These are phyloP conservation scores for Papilionanthe hybrid DNA, from an alignment of 116 monocot genomes.

Conservation along the genomic window DNA sequence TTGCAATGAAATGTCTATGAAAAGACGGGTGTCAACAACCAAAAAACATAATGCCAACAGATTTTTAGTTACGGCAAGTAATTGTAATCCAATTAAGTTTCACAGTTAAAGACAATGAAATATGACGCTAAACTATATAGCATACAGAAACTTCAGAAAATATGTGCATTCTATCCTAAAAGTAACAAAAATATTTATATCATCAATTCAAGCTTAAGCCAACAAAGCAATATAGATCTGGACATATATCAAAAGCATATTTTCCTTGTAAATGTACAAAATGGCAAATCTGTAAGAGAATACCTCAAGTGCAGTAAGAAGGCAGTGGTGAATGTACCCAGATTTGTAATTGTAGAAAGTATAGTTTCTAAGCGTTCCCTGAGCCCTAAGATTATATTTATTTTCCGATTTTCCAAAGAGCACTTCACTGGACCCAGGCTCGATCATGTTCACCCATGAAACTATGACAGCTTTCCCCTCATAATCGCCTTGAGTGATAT, in stretches of 20 bases:
- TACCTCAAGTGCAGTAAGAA: slow-evolving; percentile 69
- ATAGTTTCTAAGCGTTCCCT: slow-evolving; percentile 63
- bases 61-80: not conserved
- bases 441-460: slow-evolving; percentile 79
- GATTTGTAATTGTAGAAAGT: slow-evolving; percentile 84
- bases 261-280: not conserved
- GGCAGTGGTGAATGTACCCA: slow-evolving; percentile 91
- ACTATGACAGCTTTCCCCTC: slow-evolving; percentile 92
- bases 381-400: slow-evolving; percentile 50
- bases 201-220: too few species aligned
- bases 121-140: not conserved
- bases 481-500: slow-evolving; percentile 97
- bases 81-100: not conserved
- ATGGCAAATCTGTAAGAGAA: not conserved
- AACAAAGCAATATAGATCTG: too few species aligned
- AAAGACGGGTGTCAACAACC: not conserved
- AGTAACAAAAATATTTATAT: too few species aligned
- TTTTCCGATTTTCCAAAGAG: slow-evolving; percentile 48
- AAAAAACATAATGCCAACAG: not conserved
- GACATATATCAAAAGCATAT: not conserved
- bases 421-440: slow-evolving; percentile 67
- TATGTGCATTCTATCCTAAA: not conserved
- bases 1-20: not conserved
- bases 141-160: not conserved
- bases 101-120: not conserved